phyloP scores from a whole-genome alignment of 768 basidiomycete genomes.

The Pleurotus tuoliensis region DNA sequence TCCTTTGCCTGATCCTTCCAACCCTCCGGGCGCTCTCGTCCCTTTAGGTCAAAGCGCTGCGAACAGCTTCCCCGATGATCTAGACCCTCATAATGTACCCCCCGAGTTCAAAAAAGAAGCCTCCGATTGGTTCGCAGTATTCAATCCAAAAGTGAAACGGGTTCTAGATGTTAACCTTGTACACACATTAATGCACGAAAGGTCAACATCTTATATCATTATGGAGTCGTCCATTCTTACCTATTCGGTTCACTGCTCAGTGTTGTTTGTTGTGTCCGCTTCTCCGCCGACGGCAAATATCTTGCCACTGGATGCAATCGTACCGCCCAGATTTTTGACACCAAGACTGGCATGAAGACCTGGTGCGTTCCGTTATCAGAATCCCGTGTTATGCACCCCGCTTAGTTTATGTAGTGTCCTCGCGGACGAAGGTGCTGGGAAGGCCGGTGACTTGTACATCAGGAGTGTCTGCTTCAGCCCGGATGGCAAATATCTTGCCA shows the following conservation, averaged over 20 bases:
- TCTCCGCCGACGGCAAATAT: slow-evolving; percentile 89
- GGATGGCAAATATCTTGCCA: slow-evolving; percentile 89
- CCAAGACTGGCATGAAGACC: slow-evolving; percentile 79
- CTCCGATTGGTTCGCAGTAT: slow-evolving; percentile 82
- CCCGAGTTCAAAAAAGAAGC: slow-evolving; percentile 64
- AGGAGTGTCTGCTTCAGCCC: slow-evolving; percentile 94
- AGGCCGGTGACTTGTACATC: slow-evolving; percentile 82
- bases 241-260: slow-evolving; percentile 20
- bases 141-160: slow-evolving; percentile 72
- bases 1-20: slow-evolving; percentile 7
- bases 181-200: slow-evolving; percentile 80
- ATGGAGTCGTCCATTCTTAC: too few species aligned
- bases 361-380: slow-evolving; percentile 49
- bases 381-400: background rate
- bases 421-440: slow-evolving; percentile 68
- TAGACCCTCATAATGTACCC: slow-evolving; percentile 42
- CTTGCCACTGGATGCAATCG: slow-evolving; percentile 92
- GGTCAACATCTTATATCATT: slow-evolving; percentile 38
- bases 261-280: slow-evolving; percentile 84
- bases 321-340: slow-evolving; percentile 93
- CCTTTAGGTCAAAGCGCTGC: slow-evolving; percentile 15
- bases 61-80: slow-evolving; percentile 44
- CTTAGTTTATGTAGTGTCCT: slow-evolving; percentile 50
- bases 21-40: slow-evolving; percentile 6
- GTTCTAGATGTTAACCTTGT: slow-evolving; percentile 70